Evolutionary conservation across 768 basidiomycete genomes (phyloP).

Genomic region (Kwoniella shandongensis): DNA sequence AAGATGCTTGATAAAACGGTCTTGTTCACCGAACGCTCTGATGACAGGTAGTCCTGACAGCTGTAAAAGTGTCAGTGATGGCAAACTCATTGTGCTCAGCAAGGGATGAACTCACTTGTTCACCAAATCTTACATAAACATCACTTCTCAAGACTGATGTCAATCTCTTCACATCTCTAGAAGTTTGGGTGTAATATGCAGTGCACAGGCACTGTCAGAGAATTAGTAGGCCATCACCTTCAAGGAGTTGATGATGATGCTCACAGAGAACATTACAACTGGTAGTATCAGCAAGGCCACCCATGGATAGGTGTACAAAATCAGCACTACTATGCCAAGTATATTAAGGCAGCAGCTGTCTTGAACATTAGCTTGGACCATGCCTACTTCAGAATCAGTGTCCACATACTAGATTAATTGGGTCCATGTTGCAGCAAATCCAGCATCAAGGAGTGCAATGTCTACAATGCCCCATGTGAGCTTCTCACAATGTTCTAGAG

Average conservation of each 20-base stretch:
- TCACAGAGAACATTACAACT: slow-evolving; percentile 28
- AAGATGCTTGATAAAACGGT: too few relatives aligned
- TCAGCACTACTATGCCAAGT: slow-evolving; percentile 38
- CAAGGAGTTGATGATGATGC: too few relatives aligned
- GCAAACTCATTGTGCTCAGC: background rate
- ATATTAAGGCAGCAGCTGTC: slow-evolving; percentile 21
- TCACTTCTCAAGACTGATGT: slow-evolving; percentile 34
- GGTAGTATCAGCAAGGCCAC: slow-evolving; percentile 42
- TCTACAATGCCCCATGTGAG: too few relatives aligned
- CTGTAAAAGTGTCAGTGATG: slow-evolving; percentile 12
- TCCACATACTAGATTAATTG: slow-evolving; percentile 30
- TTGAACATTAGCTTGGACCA: too few relatives aligned
- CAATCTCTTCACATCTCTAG: slow-evolving; percentile 42
- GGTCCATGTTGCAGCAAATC: slow-evolving; percentile 29
- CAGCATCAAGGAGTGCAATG: slow-evolving; percentile 51
- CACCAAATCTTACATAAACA: slow-evolving; percentile 37
- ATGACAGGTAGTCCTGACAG: slow-evolving; percentile 38
- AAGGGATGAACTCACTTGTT: slow-evolving; percentile 32
- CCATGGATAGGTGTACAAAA: slow-evolving; percentile 40
- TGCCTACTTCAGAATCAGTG: slow-evolving; percentile 2
- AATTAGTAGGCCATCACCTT: background rate
- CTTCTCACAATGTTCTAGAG: too few relatives aligned
- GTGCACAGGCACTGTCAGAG: slow-evolving; percentile 27
- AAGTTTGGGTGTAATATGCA: slow-evolving; percentile 29
- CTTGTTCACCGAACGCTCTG: slow-evolving; percentile 32